Evolutionary conservation across 345 rosid genomes (phyloP).

Genomic region (Reutealis trisperma): DNA sequence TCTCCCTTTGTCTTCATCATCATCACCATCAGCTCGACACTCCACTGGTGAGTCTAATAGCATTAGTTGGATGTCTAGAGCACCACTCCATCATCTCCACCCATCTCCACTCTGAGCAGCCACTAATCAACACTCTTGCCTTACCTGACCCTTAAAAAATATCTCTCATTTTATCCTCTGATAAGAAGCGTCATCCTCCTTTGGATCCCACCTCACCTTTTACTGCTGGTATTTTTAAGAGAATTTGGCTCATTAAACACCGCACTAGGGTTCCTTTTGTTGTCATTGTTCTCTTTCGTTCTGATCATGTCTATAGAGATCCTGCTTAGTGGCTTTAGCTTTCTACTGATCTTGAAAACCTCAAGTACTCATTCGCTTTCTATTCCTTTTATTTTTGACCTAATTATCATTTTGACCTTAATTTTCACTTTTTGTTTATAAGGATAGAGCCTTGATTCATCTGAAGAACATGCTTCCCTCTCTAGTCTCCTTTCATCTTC

Average conservation of each 20-base stretch:
- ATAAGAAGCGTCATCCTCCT: conserved; percentile 27
- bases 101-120: conserved; percentile 77
- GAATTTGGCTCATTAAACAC: conserved; percentile 87
- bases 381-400: neutral
- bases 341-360: conserved; percentile 78
- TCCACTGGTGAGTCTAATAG: conserved; percentile 76
- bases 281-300: conserved; percentile 65
- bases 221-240: conserved; percentile 48
- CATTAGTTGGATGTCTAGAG: conserved; percentile 72
- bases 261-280: conserved; percentile 79
- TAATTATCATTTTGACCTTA: neutral
- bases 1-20: too few species aligned
- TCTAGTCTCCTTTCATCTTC: too few species aligned
- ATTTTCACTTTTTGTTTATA: neutral
- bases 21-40: too few species aligned
- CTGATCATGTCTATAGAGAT: conserved; percentile 72
- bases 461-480: too few species aligned
- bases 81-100: conserved; percentile 57
- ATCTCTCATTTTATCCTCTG: conserved; percentile 42
- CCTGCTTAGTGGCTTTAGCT: conserved; percentile 92
- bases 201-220: conserved; percentile 23
- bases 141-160: conserved; percentile 74
- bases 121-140: conserved; percentile 85
- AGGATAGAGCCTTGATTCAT: conserved; percentile 53
- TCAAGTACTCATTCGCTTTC: conserved; percentile 47